phyloP scores from a whole-genome alignment of 148 eudicot species.

The Agrostemma githago region DNA sequence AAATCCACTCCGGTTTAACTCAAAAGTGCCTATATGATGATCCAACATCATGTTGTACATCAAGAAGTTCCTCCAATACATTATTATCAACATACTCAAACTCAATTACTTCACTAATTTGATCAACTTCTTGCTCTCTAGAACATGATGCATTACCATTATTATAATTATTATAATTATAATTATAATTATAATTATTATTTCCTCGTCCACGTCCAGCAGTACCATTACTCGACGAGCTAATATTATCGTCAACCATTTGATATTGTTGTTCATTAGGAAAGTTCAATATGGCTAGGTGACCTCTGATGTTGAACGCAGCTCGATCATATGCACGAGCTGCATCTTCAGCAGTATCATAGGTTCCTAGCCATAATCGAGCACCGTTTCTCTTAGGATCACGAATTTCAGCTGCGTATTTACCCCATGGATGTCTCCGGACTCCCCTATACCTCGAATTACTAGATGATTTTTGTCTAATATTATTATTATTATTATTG shows the following conservation, averaged over 20 bases:
- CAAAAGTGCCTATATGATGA: constrained; percentile 11
- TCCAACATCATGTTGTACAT: constrained; percentile 20
- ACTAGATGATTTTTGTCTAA: constrained; percentile 6
- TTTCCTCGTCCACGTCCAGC: not conserved
- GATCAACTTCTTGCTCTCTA: constrained; percentile 12
- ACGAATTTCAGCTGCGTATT: constrained; percentile 41
- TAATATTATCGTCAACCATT: constrained; percentile 1
- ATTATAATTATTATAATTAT: no score
- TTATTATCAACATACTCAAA: constrained; percentile 47
- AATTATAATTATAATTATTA: not conserved
- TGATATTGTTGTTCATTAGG: constrained; percentile 41
- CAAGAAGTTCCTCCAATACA: constrained; percentile 44
- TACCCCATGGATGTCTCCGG: constrained; percentile 41
- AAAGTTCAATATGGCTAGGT: constrained; percentile 40
- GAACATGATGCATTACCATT: constrained; percentile 2
- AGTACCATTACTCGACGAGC: not conserved
- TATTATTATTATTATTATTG: not conserved
- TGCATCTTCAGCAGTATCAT: constrained; percentile 37
- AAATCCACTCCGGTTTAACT: not conserved
- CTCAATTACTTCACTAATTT: constrained; percentile 33
- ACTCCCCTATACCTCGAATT: constrained; percentile 37
- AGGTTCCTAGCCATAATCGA: constrained; percentile 40
- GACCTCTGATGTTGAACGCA: constrained; percentile 35
- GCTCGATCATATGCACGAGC: constrained; percentile 43
- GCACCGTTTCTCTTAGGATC: constrained; percentile 39